phyloP scores from a whole-genome alignment of 495 filamentous ascomycete genomes.

The Talaromyces proteolyticus region DNA sequence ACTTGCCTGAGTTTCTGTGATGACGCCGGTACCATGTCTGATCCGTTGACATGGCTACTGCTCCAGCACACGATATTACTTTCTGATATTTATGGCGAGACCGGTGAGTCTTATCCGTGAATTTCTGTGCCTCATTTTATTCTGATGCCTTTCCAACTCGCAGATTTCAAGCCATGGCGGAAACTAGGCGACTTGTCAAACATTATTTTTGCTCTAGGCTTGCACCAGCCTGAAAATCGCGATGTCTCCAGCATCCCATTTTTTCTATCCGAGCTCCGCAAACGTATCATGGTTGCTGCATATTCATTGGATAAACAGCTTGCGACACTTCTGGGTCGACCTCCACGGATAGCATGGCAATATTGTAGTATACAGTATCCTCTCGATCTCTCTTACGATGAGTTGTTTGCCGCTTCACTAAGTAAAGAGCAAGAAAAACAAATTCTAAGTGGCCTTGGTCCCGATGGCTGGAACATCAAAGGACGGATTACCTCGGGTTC shows the following conservation, averaged over 20 bases:
- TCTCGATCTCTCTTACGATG: conserved; percentile 37
- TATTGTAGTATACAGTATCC: conserved; percentile 42
- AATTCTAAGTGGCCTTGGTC: conserved; percentile 22
- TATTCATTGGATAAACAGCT: conserved; percentile 35
- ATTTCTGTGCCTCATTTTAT: not conserved
- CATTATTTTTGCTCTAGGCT: conserved; percentile 29
- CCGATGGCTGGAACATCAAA: conserved; percentile 40
- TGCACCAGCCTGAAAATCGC: conserved; percentile 29
- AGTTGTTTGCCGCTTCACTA: conserved; percentile 26
- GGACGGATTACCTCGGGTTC: conserved; percentile 23
- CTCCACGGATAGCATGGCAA: conserved; percentile 35
- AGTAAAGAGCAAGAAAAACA: conserved; percentile 17
- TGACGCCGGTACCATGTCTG: conserved; percentile 2
- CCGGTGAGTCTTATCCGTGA: conserved; percentile 1
- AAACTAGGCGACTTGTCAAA: conserved; percentile 12
- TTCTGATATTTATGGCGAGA: conserved; percentile 4
- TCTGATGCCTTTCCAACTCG: not conserved
- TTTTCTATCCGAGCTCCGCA: conserved; percentile 31
- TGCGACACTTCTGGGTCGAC: conserved; percentile 38
- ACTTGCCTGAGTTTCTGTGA: conserved; percentile 7
- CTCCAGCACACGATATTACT: conserved; percentile 5
- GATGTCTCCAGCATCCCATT: conserved; percentile 19
- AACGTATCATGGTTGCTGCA: conserved; percentile 33
- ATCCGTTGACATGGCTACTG: conserved; percentile 6
- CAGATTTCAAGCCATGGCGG: conserved; percentile 11